phyloP scores from a whole-genome alignment of 148 eudicot genomes.

The Suaeda aralocaspica region DNA sequence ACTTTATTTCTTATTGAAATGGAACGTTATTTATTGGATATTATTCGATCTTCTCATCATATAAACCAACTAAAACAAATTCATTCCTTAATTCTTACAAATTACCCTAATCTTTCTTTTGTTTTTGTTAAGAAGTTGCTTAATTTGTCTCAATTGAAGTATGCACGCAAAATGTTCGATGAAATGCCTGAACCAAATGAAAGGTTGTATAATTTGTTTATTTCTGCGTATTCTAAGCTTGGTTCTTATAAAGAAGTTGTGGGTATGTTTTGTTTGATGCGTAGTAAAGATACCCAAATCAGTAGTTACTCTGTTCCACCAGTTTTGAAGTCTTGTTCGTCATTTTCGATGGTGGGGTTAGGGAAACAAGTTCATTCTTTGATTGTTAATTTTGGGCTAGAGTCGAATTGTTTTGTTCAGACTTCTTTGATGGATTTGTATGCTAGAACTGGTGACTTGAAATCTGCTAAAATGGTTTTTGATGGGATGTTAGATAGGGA shows the following conservation, averaged over 20 bases:
- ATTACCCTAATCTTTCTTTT: slow-evolving; percentile 14
- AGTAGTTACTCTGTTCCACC: slow-evolving; percentile 38
- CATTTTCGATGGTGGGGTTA: slow-evolving; percentile 33
- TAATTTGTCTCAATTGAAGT: slow-evolving; percentile 19
- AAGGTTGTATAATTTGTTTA: slow-evolving; percentile 36
- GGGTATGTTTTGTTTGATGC: slow-evolving; percentile 41
- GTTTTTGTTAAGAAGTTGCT: slow-evolving; percentile 20
- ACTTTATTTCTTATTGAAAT: slow-evolving; percentile 1
- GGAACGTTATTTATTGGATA: slow-evolving; percentile 23
- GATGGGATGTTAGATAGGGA: slow-evolving; percentile 44
- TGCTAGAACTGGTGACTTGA: slow-evolving; percentile 44
- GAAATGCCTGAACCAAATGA: slow-evolving; percentile 42
- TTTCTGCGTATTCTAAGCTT: slow-evolving; percentile 32
- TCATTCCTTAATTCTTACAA: slow-evolving; percentile 32
- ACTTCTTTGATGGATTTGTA: slow-evolving; percentile 52
- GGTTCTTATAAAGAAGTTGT: slow-evolving; percentile 35
- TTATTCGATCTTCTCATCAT: slow-evolving; percentile 25
- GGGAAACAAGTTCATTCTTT: slow-evolving; percentile 57
- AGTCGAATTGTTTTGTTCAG: slow-evolving; percentile 40
- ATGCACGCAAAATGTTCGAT: slow-evolving; percentile 49
- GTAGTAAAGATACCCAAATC: slow-evolving; percentile 23
- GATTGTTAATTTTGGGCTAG: slow-evolving; percentile 40
- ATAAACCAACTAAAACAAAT: slow-evolving; percentile 37
- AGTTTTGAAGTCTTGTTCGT: slow-evolving; percentile 46
- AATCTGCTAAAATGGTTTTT: slow-evolving; percentile 41